Conservation (phyloP, 1,139 yeast species). For the Lodderomyces beijingensis region DNA sequence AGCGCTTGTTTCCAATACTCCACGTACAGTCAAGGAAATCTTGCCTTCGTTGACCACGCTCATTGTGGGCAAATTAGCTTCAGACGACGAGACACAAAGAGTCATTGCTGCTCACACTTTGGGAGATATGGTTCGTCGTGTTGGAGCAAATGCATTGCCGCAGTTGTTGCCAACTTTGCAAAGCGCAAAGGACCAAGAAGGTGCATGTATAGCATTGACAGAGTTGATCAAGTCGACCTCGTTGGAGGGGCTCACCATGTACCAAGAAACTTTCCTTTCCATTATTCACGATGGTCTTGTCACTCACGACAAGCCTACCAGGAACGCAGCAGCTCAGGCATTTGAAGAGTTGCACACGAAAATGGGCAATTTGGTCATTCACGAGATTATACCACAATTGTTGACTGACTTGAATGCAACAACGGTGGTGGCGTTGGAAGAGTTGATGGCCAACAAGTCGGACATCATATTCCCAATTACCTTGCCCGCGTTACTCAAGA, state of each 20-base stretch:
- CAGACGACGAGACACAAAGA: conserved; percentile 73
- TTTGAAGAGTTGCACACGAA: conserved; percentile 82
- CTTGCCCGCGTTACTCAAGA: conserved; percentile 75
- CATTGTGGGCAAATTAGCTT: conserved; percentile 79
- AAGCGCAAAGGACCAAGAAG: conserved; percentile 85
- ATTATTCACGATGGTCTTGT: conserved; percentile 78
- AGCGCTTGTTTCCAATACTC: conserved; percentile 92
- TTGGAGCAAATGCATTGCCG: conserved; percentile 83
- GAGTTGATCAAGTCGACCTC: conserved; percentile 80
- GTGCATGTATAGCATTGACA: conserved; percentile 89
- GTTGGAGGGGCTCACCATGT: conserved; percentile 55
- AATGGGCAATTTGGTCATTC: conserved; percentile 82
- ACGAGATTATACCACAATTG: conserved; percentile 82
- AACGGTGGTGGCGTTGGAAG: conserved; percentile 85
- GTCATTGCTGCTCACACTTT: conserved; percentile 89
- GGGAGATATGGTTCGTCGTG: conserved; percentile 94
- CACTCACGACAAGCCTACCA: conserved; percentile 67
- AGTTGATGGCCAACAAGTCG: conserved; percentile 86
- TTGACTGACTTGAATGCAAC: conserved; percentile 65
- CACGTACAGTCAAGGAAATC: conserved; percentile 91
- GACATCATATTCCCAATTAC: conserved; percentile 92
- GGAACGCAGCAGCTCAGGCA: conserved; percentile 89
- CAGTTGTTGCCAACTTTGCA: conserved; percentile 84
- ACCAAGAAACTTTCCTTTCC: conserved; percentile 64
- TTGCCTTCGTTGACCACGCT: conserved; percentile 77